These are phyloP conservation scores for Oropetium thomaeum DNA, from an alignment of 176 grass and related monocot species.

Conservation along the genomic window DNA sequence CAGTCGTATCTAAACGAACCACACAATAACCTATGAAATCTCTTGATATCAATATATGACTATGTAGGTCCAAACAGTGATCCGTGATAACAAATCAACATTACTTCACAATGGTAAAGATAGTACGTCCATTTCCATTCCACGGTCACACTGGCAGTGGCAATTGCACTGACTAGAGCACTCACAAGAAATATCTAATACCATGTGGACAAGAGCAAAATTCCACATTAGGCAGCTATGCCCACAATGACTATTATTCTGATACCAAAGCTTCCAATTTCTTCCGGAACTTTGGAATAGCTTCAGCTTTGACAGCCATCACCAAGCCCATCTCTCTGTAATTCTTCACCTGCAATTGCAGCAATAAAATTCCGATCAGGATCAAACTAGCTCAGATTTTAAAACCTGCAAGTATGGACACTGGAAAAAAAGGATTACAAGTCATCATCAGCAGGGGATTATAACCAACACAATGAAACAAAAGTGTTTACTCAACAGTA, in stretches of 20 bases:
- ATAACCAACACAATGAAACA: not conserved
- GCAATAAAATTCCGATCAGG: not conserved
- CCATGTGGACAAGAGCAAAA: constrained; percentile 17
- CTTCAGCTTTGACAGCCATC: constrained; percentile 63
- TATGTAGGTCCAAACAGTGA: not conserved
- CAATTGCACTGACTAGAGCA: not conserved
- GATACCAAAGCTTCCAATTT: constrained; percentile 48
- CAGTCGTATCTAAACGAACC: not conserved
- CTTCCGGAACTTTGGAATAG: constrained; percentile 48
- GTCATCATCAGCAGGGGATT: not conserved
- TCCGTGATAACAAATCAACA: not conserved
- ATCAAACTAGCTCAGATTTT: not conserved
- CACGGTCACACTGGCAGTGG: not conserved
- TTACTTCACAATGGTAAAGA: not conserved
- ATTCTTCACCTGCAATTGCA: constrained; percentile 67
- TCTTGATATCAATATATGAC: not conserved
- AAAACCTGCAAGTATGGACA: not conserved
- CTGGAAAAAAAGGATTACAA: not conserved
- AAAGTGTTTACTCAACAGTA: not conserved
- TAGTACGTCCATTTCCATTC: not conserved
- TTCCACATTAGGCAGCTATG: not conserved
- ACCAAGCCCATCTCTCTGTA: constrained; percentile 77
- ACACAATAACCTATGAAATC: not conserved
- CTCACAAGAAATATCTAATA: not conserved
- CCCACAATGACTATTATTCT: constrained; percentile 14